Evolutionary conservation across 1,284 basidiomycete species (phyloP), one percentile per base, ranked within the genome.

Genomic region (Coniferiporia sulphurascens): DNA sequence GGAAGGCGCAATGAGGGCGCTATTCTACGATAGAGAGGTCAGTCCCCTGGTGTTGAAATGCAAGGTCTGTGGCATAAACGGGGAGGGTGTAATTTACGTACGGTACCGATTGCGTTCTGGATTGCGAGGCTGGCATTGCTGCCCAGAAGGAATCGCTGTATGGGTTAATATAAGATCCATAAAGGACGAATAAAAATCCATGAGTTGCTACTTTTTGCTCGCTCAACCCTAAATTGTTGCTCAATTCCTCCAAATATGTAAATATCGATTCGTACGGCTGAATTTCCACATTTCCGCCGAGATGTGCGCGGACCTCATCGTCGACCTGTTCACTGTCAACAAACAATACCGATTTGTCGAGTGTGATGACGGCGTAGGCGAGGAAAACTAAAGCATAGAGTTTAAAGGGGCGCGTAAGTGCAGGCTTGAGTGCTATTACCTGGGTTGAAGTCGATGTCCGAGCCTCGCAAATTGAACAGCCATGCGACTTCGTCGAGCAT

Each of bases 401-500:
- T n/a, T 13, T 6, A 4, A 52, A 17, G 10, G 21, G 12, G 17
- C 41, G 64, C 8, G 27, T 15, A 35, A n/a, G 15, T 9, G 15
- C 48, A 7, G 17, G 27, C 32, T 38, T 35, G 48, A 12, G 15
- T 15, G 21, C 34, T 65, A 74, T 19, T 57, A 83, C 83, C 79
- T 63, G 94, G 94, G 69, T 97, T 98, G 75, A 84, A 98, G 43
- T 89, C 87, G 63, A 98, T 96, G 71, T 98, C 95, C 1, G 86
- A 84, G 0, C 95, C 95, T 62, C 96, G 86, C 48, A 99, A 77
- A 73, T 98, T 98, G 76, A 98, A 93, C 34, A 97, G 71, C 96
- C 96, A 95, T 0, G 92, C 93, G 49, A 93, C 84, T 69, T 96
- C 94, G 70, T 96, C 94, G 7, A 98, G 82, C 77, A 87, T 84